Evolutionary conservation across 805 yeast species (phyloP).

Genomic region (Candida namnaoensis): DNA sequence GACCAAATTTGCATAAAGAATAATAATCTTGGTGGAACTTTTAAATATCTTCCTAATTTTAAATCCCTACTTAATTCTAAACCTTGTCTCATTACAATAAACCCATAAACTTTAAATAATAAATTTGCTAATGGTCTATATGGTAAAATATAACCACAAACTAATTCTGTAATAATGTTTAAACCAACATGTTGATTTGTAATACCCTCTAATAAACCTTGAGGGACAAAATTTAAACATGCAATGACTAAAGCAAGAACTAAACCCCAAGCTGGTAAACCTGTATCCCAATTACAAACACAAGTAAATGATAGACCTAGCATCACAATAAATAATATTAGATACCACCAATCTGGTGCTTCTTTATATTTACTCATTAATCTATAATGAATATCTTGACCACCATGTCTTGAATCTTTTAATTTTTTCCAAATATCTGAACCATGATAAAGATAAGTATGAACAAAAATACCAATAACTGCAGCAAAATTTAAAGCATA

Average conservation of each 20-base stretch:
- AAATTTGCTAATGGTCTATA: slow-evolving; percentile 46
- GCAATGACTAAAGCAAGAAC: slow-evolving; percentile 46
- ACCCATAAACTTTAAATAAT: slow-evolving; percentile 45
- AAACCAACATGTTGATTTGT: slow-evolving; percentile 35
- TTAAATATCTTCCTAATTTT: slow-evolving; percentile 49
- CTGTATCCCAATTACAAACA: slow-evolving; percentile 32
- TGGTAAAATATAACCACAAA: slow-evolving; percentile 54
- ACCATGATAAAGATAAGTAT: slow-evolving; percentile 50
- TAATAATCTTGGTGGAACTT: slow-evolving; percentile 47
- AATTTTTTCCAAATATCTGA: slow-evolving; percentile 39
- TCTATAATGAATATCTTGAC: slow-evolving; percentile 35
- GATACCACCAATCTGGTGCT: slow-evolving; percentile 54
- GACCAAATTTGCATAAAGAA: slow-evolving; percentile 36
- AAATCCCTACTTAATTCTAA: slow-evolving; percentile 40
- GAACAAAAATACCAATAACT: slow-evolving; percentile 50
- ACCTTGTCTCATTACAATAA: slow-evolving; percentile 46
- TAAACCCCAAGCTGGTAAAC: slow-evolving; percentile 59
- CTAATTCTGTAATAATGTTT: slow-evolving; percentile 49
- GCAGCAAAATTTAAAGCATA: slow-evolving; percentile 59
- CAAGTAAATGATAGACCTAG: slow-evolving; percentile 16
- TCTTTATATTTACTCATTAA: slow-evolving; percentile 50
- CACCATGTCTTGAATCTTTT: slow-evolving; percentile 32
- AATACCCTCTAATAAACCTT: slow-evolving; percentile 48
- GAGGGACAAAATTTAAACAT: slow-evolving; percentile 45
- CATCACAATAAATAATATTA: slow-evolving; percentile 15